A percentile compares a stretch with the other conserved stretches of the same genome.
Conservation (phyloP, 1,139 yeast species). For the Suhomyces guaymorum region DNA sequence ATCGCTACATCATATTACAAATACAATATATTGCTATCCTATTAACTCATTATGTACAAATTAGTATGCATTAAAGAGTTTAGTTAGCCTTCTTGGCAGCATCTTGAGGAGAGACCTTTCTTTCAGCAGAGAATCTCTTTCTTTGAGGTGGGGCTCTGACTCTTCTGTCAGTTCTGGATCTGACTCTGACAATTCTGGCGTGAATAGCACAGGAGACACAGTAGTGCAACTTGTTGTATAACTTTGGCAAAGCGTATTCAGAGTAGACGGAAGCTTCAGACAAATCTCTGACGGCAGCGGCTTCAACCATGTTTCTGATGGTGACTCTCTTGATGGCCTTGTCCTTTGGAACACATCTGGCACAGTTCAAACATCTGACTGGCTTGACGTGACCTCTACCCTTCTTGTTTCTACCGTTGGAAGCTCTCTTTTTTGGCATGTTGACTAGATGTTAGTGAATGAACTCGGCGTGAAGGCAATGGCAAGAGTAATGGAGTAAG, state of each 20-base stretch:
- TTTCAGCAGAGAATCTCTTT: slow-evolving; percentile 96
- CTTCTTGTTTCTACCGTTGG: slow-evolving; percentile 99
- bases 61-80: slow-evolving; percentile 10
- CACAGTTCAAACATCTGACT: slow-evolving; percentile 99
- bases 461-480: too few relatives aligned
- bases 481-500: too few relatives aligned
- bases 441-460: slow-evolving; percentile 42
- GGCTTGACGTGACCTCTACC: slow-evolving; percentile 99
- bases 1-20: slow-evolving; percentile 6
- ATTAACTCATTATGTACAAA: slow-evolving; percentile 6
- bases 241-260: slow-evolving; percentile 99
- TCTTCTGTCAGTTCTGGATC: slow-evolving; percentile 99
- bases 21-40: slow-evolving; percentile 10
- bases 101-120: slow-evolving; percentile 94
- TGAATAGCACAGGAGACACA: slow-evolving; percentile 99
- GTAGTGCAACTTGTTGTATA: slow-evolving; percentile 99
- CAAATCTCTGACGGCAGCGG: slow-evolving; percentile 99
- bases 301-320: slow-evolving; percentile 99
- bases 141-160: slow-evolving; percentile 99
- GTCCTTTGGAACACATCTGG: slow-evolving; percentile 99
- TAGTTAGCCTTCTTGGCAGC: slow-evolving; percentile 89
- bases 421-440: slow-evolving; percentile 99
- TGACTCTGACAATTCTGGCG: slow-evolving; percentile 99
- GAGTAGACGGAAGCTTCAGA: slow-evolving; percentile 99
- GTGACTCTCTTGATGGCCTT: slow-evolving; percentile 99